phyloP scores from a whole-genome alignment of 2,329 filamentous ascomycete genomes.

The Hypoxylon sp. region DNA sequence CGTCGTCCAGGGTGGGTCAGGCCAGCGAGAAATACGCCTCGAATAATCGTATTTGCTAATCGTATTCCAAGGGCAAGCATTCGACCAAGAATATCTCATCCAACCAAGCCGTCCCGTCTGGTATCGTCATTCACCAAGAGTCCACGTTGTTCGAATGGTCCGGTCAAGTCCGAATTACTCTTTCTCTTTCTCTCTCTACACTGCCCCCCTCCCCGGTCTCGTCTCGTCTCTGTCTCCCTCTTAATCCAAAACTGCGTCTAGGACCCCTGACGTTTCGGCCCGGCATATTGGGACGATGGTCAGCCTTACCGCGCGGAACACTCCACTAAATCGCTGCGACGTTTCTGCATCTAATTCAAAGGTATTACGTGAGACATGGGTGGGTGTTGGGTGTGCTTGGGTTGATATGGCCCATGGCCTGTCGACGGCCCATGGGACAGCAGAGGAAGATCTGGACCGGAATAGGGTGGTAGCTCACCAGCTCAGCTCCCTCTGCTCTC shows the following conservation, averaged over 20 bases:
- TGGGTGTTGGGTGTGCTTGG: not conserved
- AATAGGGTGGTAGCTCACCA: slow-evolving; percentile 3
- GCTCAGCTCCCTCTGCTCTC: slow-evolving; percentile 4
- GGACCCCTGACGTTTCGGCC: slow-evolving; percentile 3
- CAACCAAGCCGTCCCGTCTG: too few relatives aligned
- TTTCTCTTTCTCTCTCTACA: not conserved
- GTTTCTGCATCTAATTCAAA: slow-evolving; percentile 18
- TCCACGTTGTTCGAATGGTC: not conserved
- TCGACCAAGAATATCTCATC: too few relatives aligned
- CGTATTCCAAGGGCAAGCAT: not conserved
- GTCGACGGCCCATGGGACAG: too few relatives aligned
- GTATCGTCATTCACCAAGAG: too few relatives aligned
- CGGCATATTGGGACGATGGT: slow-evolving; percentile 9
- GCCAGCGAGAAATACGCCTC: slow-evolving; percentile 8
- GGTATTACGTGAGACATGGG: slow-evolving; percentile 31
- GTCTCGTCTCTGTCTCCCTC: too few relatives aligned
- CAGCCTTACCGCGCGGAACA: slow-evolving; percentile 24
- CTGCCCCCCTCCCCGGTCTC: too few relatives aligned
- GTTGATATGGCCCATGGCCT: not conserved
- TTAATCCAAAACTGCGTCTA: not conserved
- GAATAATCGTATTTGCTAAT: too few relatives aligned
- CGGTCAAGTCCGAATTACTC: slow-evolving; percentile 12
- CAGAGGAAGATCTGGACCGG: slow-evolving; percentile 18
- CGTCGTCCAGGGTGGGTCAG: not conserved
- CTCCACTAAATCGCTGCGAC: not conserved